These are phyloP conservation scores for Daldinia loculata DNA, from an alignment of 495 filamentous ascomycete genomes.

Conservation along the genomic window DNA sequence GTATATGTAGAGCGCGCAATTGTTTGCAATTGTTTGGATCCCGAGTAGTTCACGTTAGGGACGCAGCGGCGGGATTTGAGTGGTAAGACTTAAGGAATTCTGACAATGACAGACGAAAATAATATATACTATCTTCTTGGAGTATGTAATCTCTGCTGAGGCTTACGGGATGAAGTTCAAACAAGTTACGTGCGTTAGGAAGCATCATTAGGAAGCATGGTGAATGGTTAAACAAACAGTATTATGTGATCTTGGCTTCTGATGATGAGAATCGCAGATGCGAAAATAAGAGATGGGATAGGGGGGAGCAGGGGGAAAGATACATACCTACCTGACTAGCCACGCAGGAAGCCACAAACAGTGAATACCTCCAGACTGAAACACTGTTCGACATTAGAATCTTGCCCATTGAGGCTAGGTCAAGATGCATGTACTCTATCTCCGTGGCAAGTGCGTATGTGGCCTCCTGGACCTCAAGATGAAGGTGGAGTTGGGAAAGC, in stretches of 20 bases:
- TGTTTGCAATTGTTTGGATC: background rate
- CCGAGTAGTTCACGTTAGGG: background rate
- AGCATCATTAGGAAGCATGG: background rate
- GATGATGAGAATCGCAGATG: background rate
- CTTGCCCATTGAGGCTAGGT: constrained; percentile 14
- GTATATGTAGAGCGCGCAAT: background rate
- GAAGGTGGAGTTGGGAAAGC: constrained; percentile 18
- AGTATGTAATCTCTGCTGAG: background rate
- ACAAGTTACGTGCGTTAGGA: background rate
- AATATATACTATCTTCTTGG: background rate
- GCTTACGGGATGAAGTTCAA: background rate
- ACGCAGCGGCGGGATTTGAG: background rate
- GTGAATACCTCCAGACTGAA: constrained; percentile 32
- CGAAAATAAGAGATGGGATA: background rate
- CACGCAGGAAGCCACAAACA: constrained; percentile 24
- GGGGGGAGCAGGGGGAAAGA: background rate
- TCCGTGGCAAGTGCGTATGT: constrained; percentile 18
- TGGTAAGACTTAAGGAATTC: background rate
- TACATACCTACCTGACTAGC: background rate
- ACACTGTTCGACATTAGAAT: constrained; percentile 24
- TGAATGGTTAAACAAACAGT: background rate
- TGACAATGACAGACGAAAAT: background rate
- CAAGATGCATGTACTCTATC: constrained; percentile 19
- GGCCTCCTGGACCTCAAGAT: constrained; percentile 1
- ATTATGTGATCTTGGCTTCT: background rate